Base-by-base conservation (phyloP, 1,139 yeast species). In the Kodamaea alishanica region DNA sequence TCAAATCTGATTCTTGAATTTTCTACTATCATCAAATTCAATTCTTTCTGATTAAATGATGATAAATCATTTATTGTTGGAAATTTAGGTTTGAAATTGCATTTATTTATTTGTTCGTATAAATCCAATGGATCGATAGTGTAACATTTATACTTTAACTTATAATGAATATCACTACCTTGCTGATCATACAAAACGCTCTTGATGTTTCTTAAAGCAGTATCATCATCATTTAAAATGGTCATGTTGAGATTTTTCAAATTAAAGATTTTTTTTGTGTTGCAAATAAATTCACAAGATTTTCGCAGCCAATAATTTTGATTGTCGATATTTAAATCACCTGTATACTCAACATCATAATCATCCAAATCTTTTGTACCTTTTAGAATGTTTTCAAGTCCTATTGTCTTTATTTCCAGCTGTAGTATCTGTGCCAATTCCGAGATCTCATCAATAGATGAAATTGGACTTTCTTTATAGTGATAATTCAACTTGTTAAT, bases 401-500 rank as follows among this genome's bases (percentile, higher is more conserved):
- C 58, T 4, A 65, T 30, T 0, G 35, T 32, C 0, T 45, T 37
- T 22, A 69, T 44, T 39, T 71, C 58, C 8, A 52, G 47, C 41
- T 74, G 69, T 34, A 80, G 46, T 0, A 47, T 38, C 31, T 60
- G 59, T 2, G 77, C 61, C 27, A 70, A 51, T 1, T 52, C 51
- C 0, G 75, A 59, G 8, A 70, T 65, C 44, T 76, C 81, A n/a
- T 70, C 70, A 63, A 71, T 65, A 1, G 76, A 61, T 1, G 70
- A 55, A 4, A 46, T 45, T 2, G 48, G 50, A 0, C 45, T 40
- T 27, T 66, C 72, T 37, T 64, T 56, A 41, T 75, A 65, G 6
- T 73, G 48, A 47, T 67, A 79, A 37, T 66, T 70, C 32, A 73
- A 52, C 25, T 70, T 52, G 33, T 73, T 76, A 20, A 74, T 66